Percentiles rank a stretch among this genome's conserved stretches.
phyloP scores from a whole-genome alignment of 257 asterid species.

The Primulina tabacum region DNA sequence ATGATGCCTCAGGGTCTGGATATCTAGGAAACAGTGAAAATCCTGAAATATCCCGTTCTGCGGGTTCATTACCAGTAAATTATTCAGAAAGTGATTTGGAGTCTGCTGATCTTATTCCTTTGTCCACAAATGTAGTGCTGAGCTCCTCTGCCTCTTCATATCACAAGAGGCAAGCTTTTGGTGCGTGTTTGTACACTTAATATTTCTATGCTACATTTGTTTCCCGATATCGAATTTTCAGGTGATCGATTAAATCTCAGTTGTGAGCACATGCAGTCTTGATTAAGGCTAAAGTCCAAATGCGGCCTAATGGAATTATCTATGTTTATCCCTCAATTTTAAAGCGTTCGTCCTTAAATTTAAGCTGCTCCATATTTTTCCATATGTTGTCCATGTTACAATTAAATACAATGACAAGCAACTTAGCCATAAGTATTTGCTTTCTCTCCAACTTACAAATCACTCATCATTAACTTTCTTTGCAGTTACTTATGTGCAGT shows the following conservation, averaged over 20 bases:
- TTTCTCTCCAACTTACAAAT: not conserved
- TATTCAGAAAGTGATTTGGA: constrained; percentile 82
- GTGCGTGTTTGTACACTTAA: constrained; percentile 35
- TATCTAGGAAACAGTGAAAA: constrained; percentile 39
- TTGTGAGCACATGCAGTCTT: not conserved
- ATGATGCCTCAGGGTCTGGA: constrained; percentile 42
- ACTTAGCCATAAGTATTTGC: not conserved
- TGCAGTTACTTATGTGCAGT: constrained; percentile 80
- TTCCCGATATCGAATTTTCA: not conserved
- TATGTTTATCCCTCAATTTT: constrained; percentile 8
- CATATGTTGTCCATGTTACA: not conserved
- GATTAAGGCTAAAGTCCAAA: too few relatives aligned
- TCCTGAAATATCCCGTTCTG: constrained; percentile 32
- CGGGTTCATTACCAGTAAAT: constrained; percentile 31
- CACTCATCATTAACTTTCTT: not conserved
- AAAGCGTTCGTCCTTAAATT: not conserved
- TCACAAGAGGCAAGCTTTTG: constrained; percentile 85
- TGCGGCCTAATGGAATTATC: too few relatives aligned
- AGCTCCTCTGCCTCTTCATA: constrained; percentile 61
- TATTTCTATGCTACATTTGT: not conserved
- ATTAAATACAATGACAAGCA: not conserved
- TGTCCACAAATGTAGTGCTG: constrained; percentile 37
- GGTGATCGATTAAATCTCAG: not conserved
- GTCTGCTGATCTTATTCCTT: constrained; percentile 43
- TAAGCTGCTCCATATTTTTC: not conserved